Conservation (phyloP, 2,329 filamentous ascomycete genomes). For the Huntiella bhutanensis region DNA sequence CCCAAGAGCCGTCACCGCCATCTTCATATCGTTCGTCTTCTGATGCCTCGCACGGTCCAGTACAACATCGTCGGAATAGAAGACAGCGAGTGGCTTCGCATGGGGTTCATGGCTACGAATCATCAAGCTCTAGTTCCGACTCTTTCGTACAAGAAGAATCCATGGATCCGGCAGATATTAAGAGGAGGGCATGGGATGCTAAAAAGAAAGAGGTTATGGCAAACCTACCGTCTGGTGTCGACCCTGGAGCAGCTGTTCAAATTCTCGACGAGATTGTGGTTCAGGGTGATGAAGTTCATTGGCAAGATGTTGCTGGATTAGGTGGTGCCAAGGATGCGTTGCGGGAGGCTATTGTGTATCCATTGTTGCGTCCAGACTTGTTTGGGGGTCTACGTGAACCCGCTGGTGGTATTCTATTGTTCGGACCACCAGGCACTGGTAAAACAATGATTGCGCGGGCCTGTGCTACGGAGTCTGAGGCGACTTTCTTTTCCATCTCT, state of each 20-base stretch:
- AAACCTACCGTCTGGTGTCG: slow-evolving; percentile 63
- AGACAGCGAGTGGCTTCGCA: not conserved
- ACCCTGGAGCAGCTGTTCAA: slow-evolving; percentile 65
- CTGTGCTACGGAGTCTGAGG: slow-evolving; percentile 84
- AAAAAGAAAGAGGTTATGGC: slow-evolving; percentile 41
- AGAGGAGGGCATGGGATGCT: slow-evolving; percentile 4
- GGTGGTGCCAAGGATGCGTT: slow-evolving; percentile 79
- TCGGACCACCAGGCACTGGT: slow-evolving; percentile 91
- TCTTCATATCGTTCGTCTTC: slow-evolving; percentile 8
- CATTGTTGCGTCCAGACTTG: slow-evolving; percentile 81
- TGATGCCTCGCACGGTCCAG: slow-evolving; percentile 6
- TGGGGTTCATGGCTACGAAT: not conserved
- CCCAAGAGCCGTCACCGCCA: slow-evolving; percentile 2
- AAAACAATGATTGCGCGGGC: slow-evolving; percentile 96
- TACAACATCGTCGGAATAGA: not conserved
- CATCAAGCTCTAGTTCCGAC: not conserved
- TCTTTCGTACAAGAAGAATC: slow-evolving; percentile 1
- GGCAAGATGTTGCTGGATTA: slow-evolving; percentile 81
- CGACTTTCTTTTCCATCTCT: slow-evolving; percentile 93
- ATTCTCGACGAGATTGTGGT: slow-evolving; percentile 94
- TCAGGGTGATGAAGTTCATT: slow-evolving; percentile 83
- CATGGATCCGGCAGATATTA: not conserved
- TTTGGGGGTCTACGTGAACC: slow-evolving; percentile 93
- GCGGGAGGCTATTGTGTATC: slow-evolving; percentile 92
- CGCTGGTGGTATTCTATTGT: slow-evolving; percentile 83